Conservation (phyloP, 2,329 filamentous ascomycete species). For the Ascocoryne sarcoides region DNA sequence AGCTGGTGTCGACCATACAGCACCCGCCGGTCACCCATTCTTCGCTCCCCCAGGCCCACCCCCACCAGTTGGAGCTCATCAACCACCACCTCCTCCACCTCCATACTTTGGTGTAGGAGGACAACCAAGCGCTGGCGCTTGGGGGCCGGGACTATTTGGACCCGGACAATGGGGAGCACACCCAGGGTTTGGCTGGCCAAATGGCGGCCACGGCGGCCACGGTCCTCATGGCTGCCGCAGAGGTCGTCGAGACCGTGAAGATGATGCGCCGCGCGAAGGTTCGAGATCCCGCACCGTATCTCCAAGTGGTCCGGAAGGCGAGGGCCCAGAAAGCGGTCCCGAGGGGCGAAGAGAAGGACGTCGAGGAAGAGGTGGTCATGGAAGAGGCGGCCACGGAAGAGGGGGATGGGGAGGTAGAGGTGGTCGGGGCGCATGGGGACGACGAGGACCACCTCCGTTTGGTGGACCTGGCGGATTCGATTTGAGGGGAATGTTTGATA, state of each 20-base stretch:
- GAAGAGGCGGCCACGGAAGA: conserved; percentile 9
- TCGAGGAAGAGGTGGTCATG: background rate
- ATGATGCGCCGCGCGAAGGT: background rate
- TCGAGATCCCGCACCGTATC: conserved; percentile 10
- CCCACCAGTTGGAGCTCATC: conserved; percentile 3
- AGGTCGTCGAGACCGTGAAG: conserved; percentile 4
- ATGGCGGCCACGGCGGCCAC: conserved; percentile 5
- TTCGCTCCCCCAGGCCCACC: conserved; percentile 5
- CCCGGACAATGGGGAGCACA: conserved; percentile 16
- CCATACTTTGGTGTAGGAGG: conserved; percentile 16
- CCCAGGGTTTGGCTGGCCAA: conserved; percentile 1
- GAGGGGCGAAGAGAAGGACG: background rate
- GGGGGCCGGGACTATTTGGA: conserved; percentile 7
- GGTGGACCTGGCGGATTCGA: conserved; percentile 20
- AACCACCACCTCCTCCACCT: conserved; percentile 9
- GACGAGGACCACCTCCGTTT: conserved; percentile 16
- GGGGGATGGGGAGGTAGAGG: conserved; percentile 5
- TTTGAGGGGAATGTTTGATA: conserved; percentile 19
- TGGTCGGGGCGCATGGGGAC: conserved; percentile 1
- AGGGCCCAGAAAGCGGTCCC: background rate
- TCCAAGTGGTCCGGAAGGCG: conserved; percentile 7
- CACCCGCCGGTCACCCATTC: conserved; percentile 10
- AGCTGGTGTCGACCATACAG: conserved; percentile 25
- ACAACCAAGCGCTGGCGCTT: conserved; percentile 9
- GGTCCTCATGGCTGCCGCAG: conserved; percentile 12